Evolutionary conservation across 345 rosid genomes (phyloP), one percentile per base, ranked within the genome.

Genomic region (Eucalyptus brandiana): DNA sequence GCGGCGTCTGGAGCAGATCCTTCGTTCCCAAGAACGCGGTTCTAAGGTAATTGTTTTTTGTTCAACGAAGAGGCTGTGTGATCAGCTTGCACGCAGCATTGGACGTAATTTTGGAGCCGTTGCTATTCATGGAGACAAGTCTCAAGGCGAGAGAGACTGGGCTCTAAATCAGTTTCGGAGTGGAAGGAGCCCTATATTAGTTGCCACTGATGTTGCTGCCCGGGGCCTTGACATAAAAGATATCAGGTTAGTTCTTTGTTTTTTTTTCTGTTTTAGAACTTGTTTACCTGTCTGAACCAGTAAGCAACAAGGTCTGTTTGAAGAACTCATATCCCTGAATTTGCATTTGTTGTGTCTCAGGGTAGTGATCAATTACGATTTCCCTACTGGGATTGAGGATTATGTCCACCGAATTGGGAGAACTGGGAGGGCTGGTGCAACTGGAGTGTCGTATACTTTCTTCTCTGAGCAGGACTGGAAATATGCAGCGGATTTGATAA

Each of bases 141-240:
- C 99, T 89, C 99, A 97, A 90, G 94, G 94, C 60, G 99, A 97
- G 94, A 97, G 99, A 93, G 99, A 97, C 90, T 97, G 98, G 98
- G 98, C 96, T 81, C 91, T 97, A 89, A 94, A 94, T 94, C 99
- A 97, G 94, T 97, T 97, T 89, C 94, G 97, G 86, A 94, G 93
- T 42, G 99, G 99, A 80, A 96, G 92, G 90, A 93, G 95, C 32
- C 96, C 98, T 49, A 93, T 98, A 91, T 92, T 98, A 89, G 98
- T 98, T 90, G 99, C 99, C 89, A 98, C 99, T 56, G 99, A 98
- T 90, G 99, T 97, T 93, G 99, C 99, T 89, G 99, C 99, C 80
- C 96, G 99, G 76, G 99, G 99, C 76, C 97, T 98, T 85, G 99
- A 98, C 92, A 95, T 97, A 90, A 98, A 96, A 93, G 99, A 97